A percentile compares a stretch with the other conserved stretches of the same genome.
These are phyloP conservation scores for Myxozyma monticola DNA, from an alignment of 805 yeast genomes.

Conservation along the genomic window DNA sequence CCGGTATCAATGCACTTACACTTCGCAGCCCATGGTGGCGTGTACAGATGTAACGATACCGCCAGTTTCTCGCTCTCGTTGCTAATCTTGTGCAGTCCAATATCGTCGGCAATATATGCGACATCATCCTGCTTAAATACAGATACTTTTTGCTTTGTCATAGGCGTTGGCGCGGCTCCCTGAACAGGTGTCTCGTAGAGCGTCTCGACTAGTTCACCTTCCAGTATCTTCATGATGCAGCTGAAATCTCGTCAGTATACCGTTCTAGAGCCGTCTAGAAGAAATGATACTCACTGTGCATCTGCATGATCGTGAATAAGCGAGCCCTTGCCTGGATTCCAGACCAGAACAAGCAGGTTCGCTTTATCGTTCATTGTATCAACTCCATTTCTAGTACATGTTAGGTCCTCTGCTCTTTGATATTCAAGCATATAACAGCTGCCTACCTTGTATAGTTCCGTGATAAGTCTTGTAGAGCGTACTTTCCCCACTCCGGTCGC, in stretches of 20 bases:
- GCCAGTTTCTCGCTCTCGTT: slow-evolving; percentile 51
- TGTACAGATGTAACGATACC: slow-evolving; percentile 68
- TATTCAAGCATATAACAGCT: neutral
- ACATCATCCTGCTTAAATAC: slow-evolving; percentile 45
- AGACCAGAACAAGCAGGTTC: slow-evolving; percentile 62
- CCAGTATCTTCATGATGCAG: slow-evolving; percentile 68
- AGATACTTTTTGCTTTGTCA: slow-evolving; percentile 36
- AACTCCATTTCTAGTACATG: slow-evolving; percentile 65
- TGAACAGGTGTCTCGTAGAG: slow-evolving; percentile 53
- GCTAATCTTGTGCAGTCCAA: slow-evolving; percentile 65
- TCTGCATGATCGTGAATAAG: slow-evolving; percentile 73
- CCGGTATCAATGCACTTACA: slow-evolving; percentile 56
- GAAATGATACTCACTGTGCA: slow-evolving; percentile 48
- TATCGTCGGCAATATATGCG: slow-evolving; percentile 62
- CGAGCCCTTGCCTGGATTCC: slow-evolving; percentile 67
- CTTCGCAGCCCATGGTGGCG: slow-evolving; percentile 72
- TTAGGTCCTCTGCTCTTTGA: slow-evolving; percentile 30
- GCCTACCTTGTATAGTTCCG: slow-evolving; percentile 48
- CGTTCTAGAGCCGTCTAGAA: neutral
- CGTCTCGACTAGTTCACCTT: slow-evolving; percentile 59
- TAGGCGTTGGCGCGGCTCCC: slow-evolving; percentile 25
- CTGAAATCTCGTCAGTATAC: neutral
- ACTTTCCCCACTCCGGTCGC: slow-evolving; percentile 58
- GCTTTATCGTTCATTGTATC: slow-evolving; percentile 70
- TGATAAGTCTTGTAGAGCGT: slow-evolving; percentile 54